Evolutionary conservation across 1,284 basidiomycete genomes (phyloP), one percentile per base, ranked within the genome.

Genomic region (Neonothopanus nambi): DNA sequence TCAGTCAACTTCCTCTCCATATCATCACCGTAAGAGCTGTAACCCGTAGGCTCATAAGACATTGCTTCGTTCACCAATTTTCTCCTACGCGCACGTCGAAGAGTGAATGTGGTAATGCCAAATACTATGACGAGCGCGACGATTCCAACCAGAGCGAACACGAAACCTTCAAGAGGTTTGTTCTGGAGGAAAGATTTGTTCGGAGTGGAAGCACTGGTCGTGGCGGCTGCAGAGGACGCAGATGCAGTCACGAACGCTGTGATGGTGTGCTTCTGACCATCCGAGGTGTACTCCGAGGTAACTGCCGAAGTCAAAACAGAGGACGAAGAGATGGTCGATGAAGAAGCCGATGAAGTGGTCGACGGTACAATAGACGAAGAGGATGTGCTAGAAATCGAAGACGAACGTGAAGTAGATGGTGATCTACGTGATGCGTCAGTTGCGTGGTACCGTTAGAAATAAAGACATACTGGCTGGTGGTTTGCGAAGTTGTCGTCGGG

Each of bases 111-210:
- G 9, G 71, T 65, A 37, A 77, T 38, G 35, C 70, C 51, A 55
- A 82, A 62, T 55, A 84, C 52, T 45, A 83, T 50, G 35, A 80
- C 61, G 46, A 88, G 70, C 1, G 61, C 77, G 37, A 80, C 61
- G 37, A 88, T 56, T 11, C 79, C 82, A 15, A 73, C 72, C n/a
- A 84, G 56, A 21, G 73, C 70, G 58, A 89, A 85, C 12, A 87
- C 74, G 13, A 78, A 67, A 7, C 80, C 80, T 30, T 79, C 78
- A 20, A 84, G 70, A 12, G 78, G 71, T 65, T 83, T 86, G 67
- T 89, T 85, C 56, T 81, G 67, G 40, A 88, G 63, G 70, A 89
- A 89, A 18, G 74, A 64, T 18, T 70, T 66, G 18, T 63, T 48
- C 17, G 65, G 48, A 1, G 59, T 39, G 8, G 63, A 43, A 3